A percentile compares a stretch with the other conserved stretches of the same genome.
Conservation (phyloP, 345 rosid genomes). For the Cardamine chenopodiifolia region DNA sequence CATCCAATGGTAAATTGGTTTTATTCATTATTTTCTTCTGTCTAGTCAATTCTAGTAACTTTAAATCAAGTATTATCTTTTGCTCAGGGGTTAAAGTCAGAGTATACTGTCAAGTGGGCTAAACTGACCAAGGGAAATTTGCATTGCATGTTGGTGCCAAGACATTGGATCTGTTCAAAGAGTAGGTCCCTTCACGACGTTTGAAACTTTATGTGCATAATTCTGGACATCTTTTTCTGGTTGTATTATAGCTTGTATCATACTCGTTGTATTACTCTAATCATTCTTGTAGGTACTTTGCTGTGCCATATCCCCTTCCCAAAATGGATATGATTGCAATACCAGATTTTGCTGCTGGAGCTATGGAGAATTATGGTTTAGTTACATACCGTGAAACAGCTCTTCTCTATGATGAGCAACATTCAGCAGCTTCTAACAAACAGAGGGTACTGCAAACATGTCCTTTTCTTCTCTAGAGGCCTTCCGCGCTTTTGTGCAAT, state of each 20-base stretch:
- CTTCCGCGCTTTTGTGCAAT: not conserved
- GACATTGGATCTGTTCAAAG: slow-evolving; percentile 82
- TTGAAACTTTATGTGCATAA: not conserved
- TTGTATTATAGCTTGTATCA: slow-evolving; percentile 19
- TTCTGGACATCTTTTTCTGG: slow-evolving; percentile 1
- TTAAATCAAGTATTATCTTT: slow-evolving; percentile 24
- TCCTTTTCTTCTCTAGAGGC: slow-evolving; percentile 6
- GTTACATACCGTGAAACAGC: slow-evolving; percentile 94
- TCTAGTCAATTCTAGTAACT: slow-evolving; percentile 12
- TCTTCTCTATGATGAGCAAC: slow-evolving; percentile 86
- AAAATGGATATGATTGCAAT: slow-evolving; percentile 97
- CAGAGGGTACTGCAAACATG: slow-evolving; percentile 66
- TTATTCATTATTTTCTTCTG: not conserved
- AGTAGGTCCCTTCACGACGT: slow-evolving; percentile 51
- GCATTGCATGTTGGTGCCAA: slow-evolving; percentile 91
- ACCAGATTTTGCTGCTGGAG: slow-evolving; percentile 98
- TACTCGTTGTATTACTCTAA: slow-evolving; percentile 11
- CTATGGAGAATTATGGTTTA: slow-evolving; percentile 98
- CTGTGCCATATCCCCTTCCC: slow-evolving; percentile 84
- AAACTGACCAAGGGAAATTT: slow-evolving; percentile 83
- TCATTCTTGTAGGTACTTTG: slow-evolving; percentile 69
- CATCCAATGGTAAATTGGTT: slow-evolving; percentile 70
- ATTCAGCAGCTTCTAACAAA: slow-evolving; percentile 97
- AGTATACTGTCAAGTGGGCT: slow-evolving; percentile 90
- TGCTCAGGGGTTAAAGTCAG: slow-evolving; percentile 76